Evolutionary conservation across 1,139 yeast species (phyloP).

Genomic region (Yamadazyma taylorii): DNA sequence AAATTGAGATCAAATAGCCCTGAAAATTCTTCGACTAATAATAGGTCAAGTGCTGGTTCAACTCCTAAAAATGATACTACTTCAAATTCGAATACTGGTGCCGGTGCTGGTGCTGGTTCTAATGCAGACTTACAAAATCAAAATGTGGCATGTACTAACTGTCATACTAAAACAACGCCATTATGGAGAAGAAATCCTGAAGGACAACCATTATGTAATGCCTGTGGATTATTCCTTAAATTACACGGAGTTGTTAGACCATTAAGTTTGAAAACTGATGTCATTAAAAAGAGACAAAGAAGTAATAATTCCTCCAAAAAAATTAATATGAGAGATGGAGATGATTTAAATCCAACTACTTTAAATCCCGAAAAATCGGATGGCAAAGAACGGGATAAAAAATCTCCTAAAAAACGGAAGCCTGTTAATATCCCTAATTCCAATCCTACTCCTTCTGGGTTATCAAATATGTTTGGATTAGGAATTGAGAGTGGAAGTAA

Average conservation of each 20-base stretch:
- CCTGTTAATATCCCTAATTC: slow-evolving; percentile 14
- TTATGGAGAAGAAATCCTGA: slow-evolving; percentile 58
- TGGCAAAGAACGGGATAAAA: slow-evolving; percentile 11
- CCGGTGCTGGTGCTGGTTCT: neutral
- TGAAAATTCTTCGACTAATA: slow-evolving; percentile 3
- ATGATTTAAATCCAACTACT: slow-evolving; percentile 38
- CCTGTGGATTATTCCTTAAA: slow-evolving; percentile 58
- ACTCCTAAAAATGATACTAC: slow-evolving; percentile 1
- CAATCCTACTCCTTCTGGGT: slow-evolving; percentile 6
- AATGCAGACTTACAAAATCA: slow-evolving; percentile 10
- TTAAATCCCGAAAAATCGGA: slow-evolving; percentile 13
- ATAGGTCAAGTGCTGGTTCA: neutral
- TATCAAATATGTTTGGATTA: slow-evolving; percentile 12
- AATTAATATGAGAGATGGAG: slow-evolving; percentile 29
- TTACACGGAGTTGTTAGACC: slow-evolving; percentile 62
- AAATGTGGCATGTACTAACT: slow-evolving; percentile 40
- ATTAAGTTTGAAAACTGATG: slow-evolving; percentile 55
- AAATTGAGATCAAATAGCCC: slow-evolving; percentile 12
- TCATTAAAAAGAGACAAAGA: slow-evolving; percentile 50
- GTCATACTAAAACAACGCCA: slow-evolving; percentile 58
- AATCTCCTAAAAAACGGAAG: slow-evolving; percentile 16
- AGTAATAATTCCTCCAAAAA: slow-evolving; percentile 13
- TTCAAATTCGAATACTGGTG: neutral
- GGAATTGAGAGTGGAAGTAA: slow-evolving; percentile 10
- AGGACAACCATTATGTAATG: slow-evolving; percentile 60